Evolutionary conservation across 2,329 filamentous ascomycete species (phyloP), one percentile per base, ranked within the genome.

Genomic region (Sclerotinia minor): DNA sequence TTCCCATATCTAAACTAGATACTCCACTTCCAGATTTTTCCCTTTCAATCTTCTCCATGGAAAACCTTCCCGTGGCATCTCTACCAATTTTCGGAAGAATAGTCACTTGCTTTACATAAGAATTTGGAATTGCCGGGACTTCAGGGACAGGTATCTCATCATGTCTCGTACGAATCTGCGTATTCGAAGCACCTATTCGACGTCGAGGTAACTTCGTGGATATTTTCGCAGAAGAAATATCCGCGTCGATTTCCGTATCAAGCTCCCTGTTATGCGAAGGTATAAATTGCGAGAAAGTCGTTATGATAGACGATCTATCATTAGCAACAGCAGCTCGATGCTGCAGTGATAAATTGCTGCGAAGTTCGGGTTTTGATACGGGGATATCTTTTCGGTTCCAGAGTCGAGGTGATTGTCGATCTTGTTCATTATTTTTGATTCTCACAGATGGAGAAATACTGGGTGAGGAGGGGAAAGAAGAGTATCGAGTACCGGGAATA

Each of bases 271-370:
- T 29, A 4, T 24, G 50, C 19, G 50, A 35, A 24, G 38, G 63
- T 17, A 49, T 65, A 2, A 65, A 65, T 26, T 35, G 52, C 0
- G 63, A 65, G 9, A 59, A 19, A 0, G 63, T 65, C 8, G 63
- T 65, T 29, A 58, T 24, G 17, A 13, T 58, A 38, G 63, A 65
- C 1, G 54, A 26, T 44, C 63, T 32, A 3, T 38, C 50, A 24
- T 13, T 57, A 3, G 17, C 26, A 6, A 26, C 21, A 35, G 5
- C 21, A 1, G 2, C 32, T 38, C 7, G 47, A 11, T 26, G 32
- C 17, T n/a, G 26, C 29, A 35, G 44, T 11, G 19, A 32, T 8
- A 15, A n/a, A 24, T 38, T 26, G n/a, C n/a, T 21, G 19, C n/a
- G 32, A 9, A 15, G 1, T 41, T 38, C 45, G n/a, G 45, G 45